phyloP scores from a whole-genome alignment of 2,329 filamentous ascomycete species.

The Coniochaeta sp. region DNA sequence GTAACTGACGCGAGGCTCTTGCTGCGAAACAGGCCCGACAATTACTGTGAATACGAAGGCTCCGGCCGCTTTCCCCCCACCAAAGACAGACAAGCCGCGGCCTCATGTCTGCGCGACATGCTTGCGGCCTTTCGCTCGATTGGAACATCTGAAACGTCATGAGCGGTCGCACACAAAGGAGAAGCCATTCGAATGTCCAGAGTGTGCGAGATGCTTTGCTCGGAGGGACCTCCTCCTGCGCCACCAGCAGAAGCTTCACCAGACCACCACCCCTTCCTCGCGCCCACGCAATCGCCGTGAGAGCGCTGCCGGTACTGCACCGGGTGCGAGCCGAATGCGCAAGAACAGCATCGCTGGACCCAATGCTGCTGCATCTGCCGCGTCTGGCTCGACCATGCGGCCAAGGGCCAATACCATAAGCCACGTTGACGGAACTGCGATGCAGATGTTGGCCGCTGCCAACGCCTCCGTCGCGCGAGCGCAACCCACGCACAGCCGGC shows the following conservation, averaged over 20 bases:
- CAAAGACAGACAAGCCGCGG: conserved; percentile 95
- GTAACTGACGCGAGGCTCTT: conserved; percentile 8
- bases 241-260: conserved; percentile 97
- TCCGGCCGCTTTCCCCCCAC: conserved; percentile 55
- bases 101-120: conserved; percentile 93
- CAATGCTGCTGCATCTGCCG: conserved; percentile 34
- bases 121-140: conserved; percentile 81
- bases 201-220: conserved; percentile 92
- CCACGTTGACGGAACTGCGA: conserved; percentile 71
- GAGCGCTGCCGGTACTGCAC: conserved; percentile 68
- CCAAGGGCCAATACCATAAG: conserved; percentile 95
- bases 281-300: conserved; percentile 83
- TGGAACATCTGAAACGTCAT: conserved; percentile 96
- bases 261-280: conserved; percentile 80
- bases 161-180: conserved; percentile 98
- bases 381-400: conserved; percentile 57
- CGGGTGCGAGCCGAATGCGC: conserved; percentile 65
- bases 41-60: conserved; percentile 43
- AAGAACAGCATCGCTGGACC: conserved; percentile 80
- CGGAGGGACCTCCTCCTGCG: conserved; percentile 83
- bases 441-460: conserved; percentile 62
- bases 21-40: conserved; percentile 30
- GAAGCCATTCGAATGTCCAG: conserved; percentile 95
- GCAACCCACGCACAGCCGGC: conserved; percentile 56
- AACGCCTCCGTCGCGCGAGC: conserved; percentile 44